Conservation (phyloP, 1,139 yeast species). For the Pneumocystis canis region DNA sequence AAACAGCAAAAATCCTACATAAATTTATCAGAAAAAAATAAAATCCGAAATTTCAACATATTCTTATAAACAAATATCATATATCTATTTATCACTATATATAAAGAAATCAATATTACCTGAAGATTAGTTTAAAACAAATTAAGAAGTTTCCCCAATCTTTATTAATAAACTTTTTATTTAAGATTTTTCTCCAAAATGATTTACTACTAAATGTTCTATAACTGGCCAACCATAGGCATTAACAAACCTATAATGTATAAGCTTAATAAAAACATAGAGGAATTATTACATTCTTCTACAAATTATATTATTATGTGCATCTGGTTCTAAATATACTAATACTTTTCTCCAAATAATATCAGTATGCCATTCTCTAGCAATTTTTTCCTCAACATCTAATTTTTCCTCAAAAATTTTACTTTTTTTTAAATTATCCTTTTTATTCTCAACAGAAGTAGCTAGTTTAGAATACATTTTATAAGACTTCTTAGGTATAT, state of each 20-base stretch:
- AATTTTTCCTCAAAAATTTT: conserved; percentile 27
- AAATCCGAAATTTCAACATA: too few species aligned
- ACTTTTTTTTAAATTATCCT: conserved; percentile 14
- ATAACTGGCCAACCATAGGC: conserved; percentile 95
- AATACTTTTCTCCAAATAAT: conserved; percentile 88
- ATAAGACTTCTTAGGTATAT: conserved; percentile 39
- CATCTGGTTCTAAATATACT: conserved; percentile 77
- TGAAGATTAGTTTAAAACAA: too few species aligned
- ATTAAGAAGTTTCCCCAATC: too few species aligned
- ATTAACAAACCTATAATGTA: conserved; percentile 51
- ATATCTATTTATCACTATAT: neutral
- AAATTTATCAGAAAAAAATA: too few species aligned
- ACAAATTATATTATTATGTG: conserved; percentile 86
- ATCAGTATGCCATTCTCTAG: conserved; percentile 72
- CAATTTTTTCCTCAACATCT: conserved; percentile 61
- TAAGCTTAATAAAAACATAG: neutral
- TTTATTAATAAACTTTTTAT: neutral
- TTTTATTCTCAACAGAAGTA: conserved; percentile 12
- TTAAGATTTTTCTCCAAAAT: conserved; percentile 29
- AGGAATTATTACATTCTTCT: conserved; percentile 33
- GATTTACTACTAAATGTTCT: conserved; percentile 58
- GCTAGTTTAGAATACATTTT: neutral
- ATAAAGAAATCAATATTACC: neutral
- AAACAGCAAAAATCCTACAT: neutral
- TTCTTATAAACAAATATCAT: neutral